Base-by-base conservation (phyloP, 306 rosid species). In the Glycyrrhiza uralensis region DNA sequence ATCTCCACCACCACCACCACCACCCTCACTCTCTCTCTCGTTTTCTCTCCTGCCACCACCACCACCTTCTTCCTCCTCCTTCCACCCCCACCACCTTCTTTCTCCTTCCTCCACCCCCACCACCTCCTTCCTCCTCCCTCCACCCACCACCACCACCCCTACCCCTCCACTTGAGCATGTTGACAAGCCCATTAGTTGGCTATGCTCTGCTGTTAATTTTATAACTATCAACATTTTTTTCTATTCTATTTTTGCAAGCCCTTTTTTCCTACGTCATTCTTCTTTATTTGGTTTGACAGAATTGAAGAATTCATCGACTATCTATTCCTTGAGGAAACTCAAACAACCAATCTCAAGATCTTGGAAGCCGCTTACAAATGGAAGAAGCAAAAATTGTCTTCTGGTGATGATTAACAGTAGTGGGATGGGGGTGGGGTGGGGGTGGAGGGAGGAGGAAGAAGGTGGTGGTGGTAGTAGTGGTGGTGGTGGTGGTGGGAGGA, bases 311-410 rank as follows among this genome's bases (percentile, higher is more conserved):
- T 82, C 83, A 82, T 88, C 3, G 93, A 89, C 70, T 94, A 89
- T 77, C 22, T 89, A 35, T 94, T 94, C 81, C 97, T 96, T 0
- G 96, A 94, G 30, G 97, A 91, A 79, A 79, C 93, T 1, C 96
- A 89, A 75, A 88, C 96, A 4, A 88, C 97, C 9, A 91, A 88
- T 85, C 91, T 91, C 57, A 91, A 89, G 87, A 89, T 91, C 49
- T 77, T 94, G 81, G 97, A 94, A 81, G 99, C 99, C 11, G 99
- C 99, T 4, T 89, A 91, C 76, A 86, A 76, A 67, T 91, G 99
- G 96, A 94, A 94, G 89, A 91, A 76, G 84, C 99, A 88, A 65
- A 94, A 85, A 46, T 56, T 81, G 46, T 74, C 92, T 51, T 60
- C 88, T 0, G 80, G 57, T 12, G 90, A 87, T 1, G 93, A 89